phyloP scores from a whole-genome alignment of 441 rosid species.

The Gossypium schwendimanii region DNA sequence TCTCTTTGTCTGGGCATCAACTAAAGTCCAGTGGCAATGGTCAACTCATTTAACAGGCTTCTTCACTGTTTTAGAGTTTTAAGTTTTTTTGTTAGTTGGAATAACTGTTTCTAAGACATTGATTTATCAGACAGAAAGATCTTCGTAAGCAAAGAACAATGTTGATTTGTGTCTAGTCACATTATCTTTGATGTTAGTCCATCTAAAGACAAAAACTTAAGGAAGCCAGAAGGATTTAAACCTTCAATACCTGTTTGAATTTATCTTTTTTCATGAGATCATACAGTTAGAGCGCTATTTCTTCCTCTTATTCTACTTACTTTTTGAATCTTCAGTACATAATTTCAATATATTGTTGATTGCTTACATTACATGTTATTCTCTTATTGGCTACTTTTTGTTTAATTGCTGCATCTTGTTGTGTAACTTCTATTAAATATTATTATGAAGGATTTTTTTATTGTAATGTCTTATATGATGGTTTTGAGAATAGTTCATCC shows the following conservation, averaged over 20 bases:
- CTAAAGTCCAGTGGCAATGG: conserved; percentile 2
- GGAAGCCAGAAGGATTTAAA: conserved; percentile 9
- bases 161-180: neutral
- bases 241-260: neutral
- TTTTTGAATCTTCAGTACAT: conserved; percentile 6
- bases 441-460: neutral
- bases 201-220: neutral
- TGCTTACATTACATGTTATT: conserved; percentile 5
- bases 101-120: neutral
- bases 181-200: neutral
- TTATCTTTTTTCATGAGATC: neutral
- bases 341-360: neutral
- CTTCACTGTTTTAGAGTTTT: neutral
- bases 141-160: neutral
- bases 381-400: neutral
- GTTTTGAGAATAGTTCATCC: neutral
- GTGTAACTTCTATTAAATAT: neutral
- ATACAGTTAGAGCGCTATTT: neutral
- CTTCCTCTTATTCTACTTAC: conserved; percentile 6
- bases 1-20: conserved; percentile 1
- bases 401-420: conserved; percentile 4
- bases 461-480: neutral
- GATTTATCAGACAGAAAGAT: neutral
- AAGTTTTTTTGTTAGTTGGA: neutral
- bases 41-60: neutral